These are phyloP conservation scores for Cicer yamashitae DNA, from an alignment of 306 rosid species.

Conservation along the genomic window DNA sequence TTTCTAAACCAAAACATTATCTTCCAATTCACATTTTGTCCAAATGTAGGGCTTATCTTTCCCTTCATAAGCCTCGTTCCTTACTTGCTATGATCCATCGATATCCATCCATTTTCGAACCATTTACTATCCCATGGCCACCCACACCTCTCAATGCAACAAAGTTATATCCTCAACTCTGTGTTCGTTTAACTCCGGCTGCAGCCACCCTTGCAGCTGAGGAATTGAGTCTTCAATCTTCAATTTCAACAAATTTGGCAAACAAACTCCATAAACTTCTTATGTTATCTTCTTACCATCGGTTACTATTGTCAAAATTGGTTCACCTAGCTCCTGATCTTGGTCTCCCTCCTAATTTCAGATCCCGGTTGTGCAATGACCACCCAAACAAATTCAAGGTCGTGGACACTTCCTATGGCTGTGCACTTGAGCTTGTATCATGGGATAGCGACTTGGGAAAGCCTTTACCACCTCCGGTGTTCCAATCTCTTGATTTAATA, in stretches of 20 bases:
- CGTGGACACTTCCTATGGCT: slow-evolving; percentile 82
- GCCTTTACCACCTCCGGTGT: slow-evolving; percentile 56
- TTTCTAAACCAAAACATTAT: slow-evolving; percentile 87
- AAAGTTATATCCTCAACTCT: slow-evolving; percentile 70
- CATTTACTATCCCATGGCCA: slow-evolving; percentile 69
- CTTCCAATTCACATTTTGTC: slow-evolving; percentile 74
- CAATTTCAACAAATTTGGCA: slow-evolving; percentile 67
- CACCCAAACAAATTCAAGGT: slow-evolving; percentile 79
- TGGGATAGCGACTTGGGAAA: slow-evolving; percentile 73
- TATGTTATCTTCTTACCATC: slow-evolving; percentile 78
- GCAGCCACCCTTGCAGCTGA: slow-evolving; percentile 64
- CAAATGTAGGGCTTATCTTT: slow-evolving; percentile 79
- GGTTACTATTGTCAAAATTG: slow-evolving; percentile 74
- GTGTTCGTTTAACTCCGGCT: slow-evolving; percentile 89
- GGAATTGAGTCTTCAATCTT: slow-evolving; percentile 61
- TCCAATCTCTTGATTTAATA: slow-evolving; percentile 60
- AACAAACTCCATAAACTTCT: slow-evolving; percentile 87
- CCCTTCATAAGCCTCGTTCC: slow-evolving; percentile 69
- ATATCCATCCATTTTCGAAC: slow-evolving; percentile 80
- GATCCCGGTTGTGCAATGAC: slow-evolving; percentile 83
- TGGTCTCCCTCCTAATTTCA: slow-evolving; percentile 85
- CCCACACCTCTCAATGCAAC: slow-evolving; percentile 80
- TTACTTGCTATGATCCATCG: slow-evolving; percentile 79
- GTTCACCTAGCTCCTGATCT: slow-evolving; percentile 94
- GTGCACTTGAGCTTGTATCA: slow-evolving; percentile 89